Conservation (phyloP, 1,284 basidiomycete genomes). For the Tilletia indica region DNA sequence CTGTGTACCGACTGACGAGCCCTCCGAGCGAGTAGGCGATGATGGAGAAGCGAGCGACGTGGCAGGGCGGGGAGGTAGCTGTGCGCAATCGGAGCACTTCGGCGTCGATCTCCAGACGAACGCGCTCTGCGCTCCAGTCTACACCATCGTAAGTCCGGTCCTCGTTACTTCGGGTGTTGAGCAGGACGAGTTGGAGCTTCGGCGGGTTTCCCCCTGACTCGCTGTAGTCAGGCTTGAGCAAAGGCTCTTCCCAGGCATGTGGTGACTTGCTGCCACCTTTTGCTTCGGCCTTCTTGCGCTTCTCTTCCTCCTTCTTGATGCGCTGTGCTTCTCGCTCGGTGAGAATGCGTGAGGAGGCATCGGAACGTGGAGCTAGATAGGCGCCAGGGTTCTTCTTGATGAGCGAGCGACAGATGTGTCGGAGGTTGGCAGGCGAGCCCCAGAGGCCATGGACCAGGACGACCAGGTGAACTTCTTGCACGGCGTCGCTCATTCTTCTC, state of each 20-base stretch:
- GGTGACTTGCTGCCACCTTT: constrained; percentile 14
- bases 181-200: constrained; percentile 58
- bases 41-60: constrained; percentile 62
- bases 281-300: constrained; percentile 1
- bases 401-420: constrained; percentile 59
- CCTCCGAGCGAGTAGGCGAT: constrained; percentile 73
- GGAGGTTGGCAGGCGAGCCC: constrained; percentile 66
- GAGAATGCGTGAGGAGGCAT: constrained; percentile 20
- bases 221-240: constrained; percentile 19
- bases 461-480: constrained; percentile 61
- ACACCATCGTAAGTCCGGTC: constrained; percentile 72
- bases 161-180: constrained; percentile 64
- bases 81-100: constrained; percentile 51
- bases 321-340: constrained; percentile 12
- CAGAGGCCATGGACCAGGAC: constrained; percentile 81
- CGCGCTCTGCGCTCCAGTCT: constrained; percentile 71
- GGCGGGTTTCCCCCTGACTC: constrained; percentile 15
- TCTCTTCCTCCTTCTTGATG: constrained; percentile 14
- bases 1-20: constrained; percentile 71
- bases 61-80: constrained; percentile 68
- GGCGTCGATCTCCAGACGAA: constrained; percentile 64
- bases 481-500: too few species aligned
- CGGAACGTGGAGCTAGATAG: constrained; percentile 1
- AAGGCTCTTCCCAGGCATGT: constrained; percentile 23
- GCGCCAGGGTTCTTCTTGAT: constrained; percentile 54